Evolutionary conservation across 306 rosid genomes (phyloP), one percentile per base, ranked within the genome.

Genomic region (Cucurbita argyrosperma): DNA sequence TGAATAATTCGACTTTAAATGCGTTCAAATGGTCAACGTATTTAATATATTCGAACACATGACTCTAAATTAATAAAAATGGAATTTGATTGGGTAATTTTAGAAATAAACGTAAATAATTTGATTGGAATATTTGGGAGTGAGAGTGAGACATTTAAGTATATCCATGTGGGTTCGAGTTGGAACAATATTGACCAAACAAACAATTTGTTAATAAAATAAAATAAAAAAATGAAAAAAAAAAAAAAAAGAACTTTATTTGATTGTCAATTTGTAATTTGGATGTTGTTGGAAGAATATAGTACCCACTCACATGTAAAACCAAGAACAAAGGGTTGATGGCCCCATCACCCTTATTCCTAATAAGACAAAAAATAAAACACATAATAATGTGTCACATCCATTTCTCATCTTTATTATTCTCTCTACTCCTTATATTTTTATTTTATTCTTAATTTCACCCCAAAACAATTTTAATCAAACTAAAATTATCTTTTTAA

Each of bases 191-290:
- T 67, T 66, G 72, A 66, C 72, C 26, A 19, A 43, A 43, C 26
- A 19, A 43, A 43, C 19, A 39, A 5, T 65, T 19, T 45, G 12
- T 21, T n/a, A 46, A 12, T 19, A 67, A 12, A 46, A 67, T 21
- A 40, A 61, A 30, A 0, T 2, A 30, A 30, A 26, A 26, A 26
- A 57, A 40, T 5, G n/a, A n/a, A n/a, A n/a, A n/a, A n/a, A n/a
- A n/a, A n/a, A n/a, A n/a, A n/a, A n/a, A n/a, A n/a, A n/a, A 14
- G 16, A 46, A 46, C 49, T 18, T 18, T 43, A n/a, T 60, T 35
- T 35, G 35, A 65, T 65, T 65, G 71, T 63, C 72, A 66, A 66
- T 66, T 66, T 43, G 4, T 18, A 66, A n/a, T 66, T 66, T 66
- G 70, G 53, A 66, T 43, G 56, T 46, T 67, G 12, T 23, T 47